phyloP scores from a whole-genome alignment of 176 grass and related monocot genomes.

The Calamus simplicifolius region DNA sequence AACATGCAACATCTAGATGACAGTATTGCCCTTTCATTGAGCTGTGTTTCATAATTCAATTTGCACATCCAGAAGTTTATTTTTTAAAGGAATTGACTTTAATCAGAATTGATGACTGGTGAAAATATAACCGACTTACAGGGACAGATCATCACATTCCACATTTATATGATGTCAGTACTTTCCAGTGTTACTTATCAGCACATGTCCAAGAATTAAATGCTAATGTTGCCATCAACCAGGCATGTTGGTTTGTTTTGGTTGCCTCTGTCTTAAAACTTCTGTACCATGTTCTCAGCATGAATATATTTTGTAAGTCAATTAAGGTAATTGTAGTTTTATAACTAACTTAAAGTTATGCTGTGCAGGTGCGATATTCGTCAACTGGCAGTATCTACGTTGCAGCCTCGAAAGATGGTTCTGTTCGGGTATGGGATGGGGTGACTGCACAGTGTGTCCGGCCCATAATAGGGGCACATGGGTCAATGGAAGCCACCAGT shows the following conservation, averaged over 20 bases:
- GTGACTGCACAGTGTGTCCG: conserved; percentile 76
- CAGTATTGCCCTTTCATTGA: no score
- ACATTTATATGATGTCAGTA: conserved; percentile 95
- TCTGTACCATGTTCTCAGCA: no score
- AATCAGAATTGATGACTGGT: not conserved
- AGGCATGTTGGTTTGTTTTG: conserved; percentile 31
- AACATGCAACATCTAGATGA: no score
- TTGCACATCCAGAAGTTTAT: no score
- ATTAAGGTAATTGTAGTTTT: not conserved
- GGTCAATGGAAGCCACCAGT: conserved; percentile 69
- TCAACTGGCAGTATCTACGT: conserved; percentile 76
- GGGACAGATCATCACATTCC: conserved; percentile 89
- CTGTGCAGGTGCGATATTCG: conserved; percentile 65
- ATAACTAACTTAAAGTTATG: not conserved
- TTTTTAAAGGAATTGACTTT: not conserved
- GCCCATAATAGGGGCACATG: conserved; percentile 73
- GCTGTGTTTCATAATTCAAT: no score
- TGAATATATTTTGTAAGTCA: not conserved
- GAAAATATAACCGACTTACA: conserved; percentile 21
- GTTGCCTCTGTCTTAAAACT: no score
- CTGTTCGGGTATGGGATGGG: conserved; percentile 75
- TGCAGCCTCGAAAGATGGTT: conserved; percentile 93
- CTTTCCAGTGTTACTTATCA: conserved; percentile 89
- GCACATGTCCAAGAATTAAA: conserved; percentile 51
- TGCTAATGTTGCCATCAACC: conserved; percentile 73